phyloP scores from a whole-genome alignment of 1,284 basidiomycete genomes.

The Sporisorium iseilematis-ciliati region DNA sequence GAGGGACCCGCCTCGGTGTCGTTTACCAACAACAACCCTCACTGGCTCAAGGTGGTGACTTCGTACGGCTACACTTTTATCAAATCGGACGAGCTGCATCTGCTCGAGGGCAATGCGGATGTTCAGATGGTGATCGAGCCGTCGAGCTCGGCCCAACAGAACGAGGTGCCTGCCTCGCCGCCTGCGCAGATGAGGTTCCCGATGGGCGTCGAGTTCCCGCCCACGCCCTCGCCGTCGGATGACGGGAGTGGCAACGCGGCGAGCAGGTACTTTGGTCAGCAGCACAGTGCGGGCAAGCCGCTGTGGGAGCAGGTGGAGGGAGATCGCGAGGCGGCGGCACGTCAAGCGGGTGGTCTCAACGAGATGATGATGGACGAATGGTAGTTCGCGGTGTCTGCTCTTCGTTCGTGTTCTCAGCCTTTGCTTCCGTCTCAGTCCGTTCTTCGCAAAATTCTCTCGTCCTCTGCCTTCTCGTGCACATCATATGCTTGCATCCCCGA shows the following conservation, averaged over 20 bases:
- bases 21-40: conserved; percentile 27
- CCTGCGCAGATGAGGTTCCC: conserved; percentile 41
- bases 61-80: conserved; percentile 54
- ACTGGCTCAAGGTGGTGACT: conserved; percentile 54
- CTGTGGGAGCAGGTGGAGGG: conserved; percentile 51
- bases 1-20: conserved; percentile 6
- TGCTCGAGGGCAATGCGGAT: conserved; percentile 45
- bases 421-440: not conserved
- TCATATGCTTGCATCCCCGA: not conserved
- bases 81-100: conserved; percentile 45
- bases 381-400: conserved; percentile 12
- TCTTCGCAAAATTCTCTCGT: not conserved
- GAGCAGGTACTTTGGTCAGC: conserved; percentile 33
- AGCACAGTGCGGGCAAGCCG: conserved; percentile 24
- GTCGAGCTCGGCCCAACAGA: conserved; percentile 25
- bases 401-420: not conserved
- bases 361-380: conserved; percentile 58
- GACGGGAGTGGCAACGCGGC: conserved; percentile 26
- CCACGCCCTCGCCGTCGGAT: conserved; percentile 47
- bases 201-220: conserved; percentile 45
- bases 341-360: conserved; percentile 27
- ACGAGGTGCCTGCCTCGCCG: conserved; percentile 40
- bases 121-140: conserved; percentile 52
- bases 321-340: conserved; percentile 33
- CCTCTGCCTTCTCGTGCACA: not conserved